Evolutionary conservation across 2,329 filamentous ascomycete genomes (phyloP).

Genomic region (Diplodia sapinea): DNA sequence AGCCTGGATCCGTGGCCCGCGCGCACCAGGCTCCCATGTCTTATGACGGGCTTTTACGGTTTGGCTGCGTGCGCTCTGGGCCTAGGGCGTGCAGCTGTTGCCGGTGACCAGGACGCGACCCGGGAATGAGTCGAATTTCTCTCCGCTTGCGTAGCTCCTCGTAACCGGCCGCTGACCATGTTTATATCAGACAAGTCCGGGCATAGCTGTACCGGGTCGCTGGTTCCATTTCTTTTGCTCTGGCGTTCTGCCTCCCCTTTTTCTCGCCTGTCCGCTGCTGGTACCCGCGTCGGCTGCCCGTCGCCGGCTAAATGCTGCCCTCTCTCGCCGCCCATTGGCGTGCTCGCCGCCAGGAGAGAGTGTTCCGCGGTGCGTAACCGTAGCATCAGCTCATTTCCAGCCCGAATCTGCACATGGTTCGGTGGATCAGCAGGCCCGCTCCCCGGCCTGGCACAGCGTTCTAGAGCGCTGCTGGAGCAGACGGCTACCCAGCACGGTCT

Average conservation of each 20-base stretch:
- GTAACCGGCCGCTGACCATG: conserved; percentile 24
- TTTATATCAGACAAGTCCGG: conserved; percentile 30
- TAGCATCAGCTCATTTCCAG: conserved; percentile 29
- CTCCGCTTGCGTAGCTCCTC: conserved; percentile 30
- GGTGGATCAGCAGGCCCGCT: conserved; percentile 22
- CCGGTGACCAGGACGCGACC: conserved; percentile 29
- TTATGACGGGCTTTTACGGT: conserved; percentile 11
- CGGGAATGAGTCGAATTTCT: conserved; percentile 30
- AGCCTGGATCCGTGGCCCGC: conserved; percentile 20
- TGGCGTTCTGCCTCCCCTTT: conserved; percentile 26
- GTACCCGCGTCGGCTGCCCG: conserved; percentile 14
- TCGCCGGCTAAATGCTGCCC: conserved; percentile 24
- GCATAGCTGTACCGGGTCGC: conserved; percentile 27
- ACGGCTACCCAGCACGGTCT: too few relatives aligned
- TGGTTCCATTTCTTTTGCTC: conserved; percentile 29
- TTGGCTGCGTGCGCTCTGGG: conserved; percentile 19
- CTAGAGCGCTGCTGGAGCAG: background rate
- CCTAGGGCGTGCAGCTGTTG: conserved; percentile 26
- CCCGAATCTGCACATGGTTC: conserved; percentile 24
- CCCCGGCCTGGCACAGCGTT: background rate
- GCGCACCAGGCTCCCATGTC: conserved; percentile 25
- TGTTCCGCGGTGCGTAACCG: conserved; percentile 21
- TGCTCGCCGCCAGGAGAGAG: conserved; percentile 12
- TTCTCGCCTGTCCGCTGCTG: conserved; percentile 20
- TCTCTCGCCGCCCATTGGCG: conserved; percentile 8